phyloP scores from a whole-genome alignment of 176 grass and related monocot genomes.

The Aegilops tauschii region DNA sequence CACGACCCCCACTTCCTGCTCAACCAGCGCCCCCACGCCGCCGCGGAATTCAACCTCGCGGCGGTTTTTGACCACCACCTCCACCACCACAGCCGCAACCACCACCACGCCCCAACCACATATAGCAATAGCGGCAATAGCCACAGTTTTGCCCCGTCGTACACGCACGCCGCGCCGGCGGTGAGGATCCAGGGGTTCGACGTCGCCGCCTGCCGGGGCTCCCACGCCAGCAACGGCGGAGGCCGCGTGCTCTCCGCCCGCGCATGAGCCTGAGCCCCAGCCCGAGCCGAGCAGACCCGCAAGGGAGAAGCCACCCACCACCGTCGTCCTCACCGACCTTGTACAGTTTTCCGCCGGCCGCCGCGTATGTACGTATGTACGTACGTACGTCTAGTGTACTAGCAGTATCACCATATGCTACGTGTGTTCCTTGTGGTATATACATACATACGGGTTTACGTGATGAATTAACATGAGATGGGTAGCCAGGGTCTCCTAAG shows the following conservation, averaged over 20 bases:
- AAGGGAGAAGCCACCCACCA: neutral
- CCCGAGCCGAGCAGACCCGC: neutral
- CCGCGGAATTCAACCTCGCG: constrained; percentile 8
- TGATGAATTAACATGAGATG: constrained; percentile 37
- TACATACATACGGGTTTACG: constrained; percentile 25
- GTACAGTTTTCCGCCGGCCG: constrained; percentile 52
- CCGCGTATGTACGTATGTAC: neutral
- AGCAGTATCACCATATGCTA: neutral
- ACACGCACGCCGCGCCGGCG: constrained; percentile 30
- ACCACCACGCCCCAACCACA: neutral
- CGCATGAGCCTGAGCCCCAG: constrained; percentile 25
- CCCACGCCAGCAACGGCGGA: constrained; percentile 26
- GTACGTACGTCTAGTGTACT: neutral
- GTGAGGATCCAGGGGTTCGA: constrained; percentile 78
- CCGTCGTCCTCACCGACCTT: constrained; percentile 19
- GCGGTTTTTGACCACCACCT: constrained; percentile 41
- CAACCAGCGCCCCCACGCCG: constrained; percentile 35
- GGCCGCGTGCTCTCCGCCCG: constrained; percentile 57
- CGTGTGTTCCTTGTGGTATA: constrained; percentile 34
- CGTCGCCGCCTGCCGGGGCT: constrained; percentile 51
- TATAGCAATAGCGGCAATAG: constrained; percentile 26
- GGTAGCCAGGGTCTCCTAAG: constrained; percentile 1
- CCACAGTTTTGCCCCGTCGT: constrained; percentile 55
- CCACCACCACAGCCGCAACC: constrained; percentile 14
- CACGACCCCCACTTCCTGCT: constrained; percentile 67